Evolutionary conservation across 2,329 filamentous ascomycete species (phyloP).

Genomic region (Colletotrichum higginsianum): DNA sequence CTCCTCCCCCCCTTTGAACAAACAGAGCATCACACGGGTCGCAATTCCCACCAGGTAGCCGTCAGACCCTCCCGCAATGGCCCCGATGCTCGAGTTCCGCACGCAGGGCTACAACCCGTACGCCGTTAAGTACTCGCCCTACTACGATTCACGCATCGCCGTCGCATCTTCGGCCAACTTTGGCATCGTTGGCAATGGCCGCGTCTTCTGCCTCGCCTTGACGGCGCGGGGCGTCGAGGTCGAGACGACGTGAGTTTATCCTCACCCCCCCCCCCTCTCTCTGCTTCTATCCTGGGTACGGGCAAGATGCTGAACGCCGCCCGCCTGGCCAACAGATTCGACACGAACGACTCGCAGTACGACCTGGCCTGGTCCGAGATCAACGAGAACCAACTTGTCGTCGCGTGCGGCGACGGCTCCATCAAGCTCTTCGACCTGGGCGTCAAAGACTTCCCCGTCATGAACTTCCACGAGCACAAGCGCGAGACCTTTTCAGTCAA

Average conservation of each 20-base stretch:
- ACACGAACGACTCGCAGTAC: conserved; percentile 97
- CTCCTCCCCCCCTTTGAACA: neutral
- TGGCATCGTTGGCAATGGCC: conserved; percentile 95
- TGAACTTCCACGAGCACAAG: conserved; percentile 93
- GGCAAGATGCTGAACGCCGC: neutral
- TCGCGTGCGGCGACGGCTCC: conserved; percentile 92
- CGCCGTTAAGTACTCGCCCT: conserved; percentile 97
- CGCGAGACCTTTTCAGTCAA: conserved; percentile 92
- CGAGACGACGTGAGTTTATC: conserved; percentile 78
- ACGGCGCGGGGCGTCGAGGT: conserved; percentile 87
- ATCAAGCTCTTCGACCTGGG: conserved; percentile 94
- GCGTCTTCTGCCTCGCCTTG: conserved; percentile 86
- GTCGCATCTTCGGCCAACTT: conserved; percentile 95
- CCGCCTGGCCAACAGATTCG: conserved; percentile 73
- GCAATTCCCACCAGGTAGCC: conserved; percentile 10
- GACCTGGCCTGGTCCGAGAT: conserved; percentile 96
- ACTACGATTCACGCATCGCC: conserved; percentile 94
- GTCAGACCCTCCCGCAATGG: conserved; percentile 50
- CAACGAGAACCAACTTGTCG: conserved; percentile 94
- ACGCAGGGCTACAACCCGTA: conserved; percentile 97
- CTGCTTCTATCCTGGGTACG: neutral
- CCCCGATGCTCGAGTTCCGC: conserved; percentile 89
- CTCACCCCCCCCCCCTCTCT: conserved; percentile 6
- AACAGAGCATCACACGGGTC: conserved; percentile 12
- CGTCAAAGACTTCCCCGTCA: conserved; percentile 86